Conservation (phyloP, 1,139 yeast genomes). For the Saccharomyces hybrid region DNA sequence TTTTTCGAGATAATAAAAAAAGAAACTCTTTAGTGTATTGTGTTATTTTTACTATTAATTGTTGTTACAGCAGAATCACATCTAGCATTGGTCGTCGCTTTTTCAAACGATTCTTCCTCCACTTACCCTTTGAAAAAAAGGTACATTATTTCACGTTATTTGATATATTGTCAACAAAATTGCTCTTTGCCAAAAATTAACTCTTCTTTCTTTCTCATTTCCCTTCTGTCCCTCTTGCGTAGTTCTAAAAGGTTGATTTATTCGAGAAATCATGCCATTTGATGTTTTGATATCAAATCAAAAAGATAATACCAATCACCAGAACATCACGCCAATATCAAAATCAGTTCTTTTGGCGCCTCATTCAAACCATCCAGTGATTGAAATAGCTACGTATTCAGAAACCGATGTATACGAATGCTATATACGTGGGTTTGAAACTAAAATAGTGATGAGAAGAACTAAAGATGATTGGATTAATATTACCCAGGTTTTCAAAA, state of each 20-base stretch:
- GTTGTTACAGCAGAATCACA: background rate
- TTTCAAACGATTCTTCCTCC: background rate
- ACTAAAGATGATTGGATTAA: constrained; percentile 75
- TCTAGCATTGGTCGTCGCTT: background rate
- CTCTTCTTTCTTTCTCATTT: background rate
- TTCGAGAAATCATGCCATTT: background rate
- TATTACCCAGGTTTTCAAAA: constrained; percentile 83
- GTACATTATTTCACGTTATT: background rate
- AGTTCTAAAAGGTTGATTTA: background rate
- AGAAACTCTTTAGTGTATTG: background rate
- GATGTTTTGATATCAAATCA: background rate
- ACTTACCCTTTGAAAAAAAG: background rate
- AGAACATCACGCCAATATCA: background rate
- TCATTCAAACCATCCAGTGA: constrained; percentile 16
- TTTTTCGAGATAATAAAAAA: background rate
- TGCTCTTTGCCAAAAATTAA: background rate
- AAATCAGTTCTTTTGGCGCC: constrained; percentile 3
- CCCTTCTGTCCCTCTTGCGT: background rate
- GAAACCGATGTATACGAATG: constrained; percentile 53
- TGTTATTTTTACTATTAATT: background rate
- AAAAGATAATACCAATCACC: background rate
- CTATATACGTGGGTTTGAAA: constrained; percentile 31
- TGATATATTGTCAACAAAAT: background rate
- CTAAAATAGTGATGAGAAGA: constrained; percentile 55
- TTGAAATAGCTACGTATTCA: constrained; percentile 31